These are phyloP conservation scores for Leccinum disarticulatum DNA, from an alignment of 768 basidiomycete genomes.

Conservation along the genomic window DNA sequence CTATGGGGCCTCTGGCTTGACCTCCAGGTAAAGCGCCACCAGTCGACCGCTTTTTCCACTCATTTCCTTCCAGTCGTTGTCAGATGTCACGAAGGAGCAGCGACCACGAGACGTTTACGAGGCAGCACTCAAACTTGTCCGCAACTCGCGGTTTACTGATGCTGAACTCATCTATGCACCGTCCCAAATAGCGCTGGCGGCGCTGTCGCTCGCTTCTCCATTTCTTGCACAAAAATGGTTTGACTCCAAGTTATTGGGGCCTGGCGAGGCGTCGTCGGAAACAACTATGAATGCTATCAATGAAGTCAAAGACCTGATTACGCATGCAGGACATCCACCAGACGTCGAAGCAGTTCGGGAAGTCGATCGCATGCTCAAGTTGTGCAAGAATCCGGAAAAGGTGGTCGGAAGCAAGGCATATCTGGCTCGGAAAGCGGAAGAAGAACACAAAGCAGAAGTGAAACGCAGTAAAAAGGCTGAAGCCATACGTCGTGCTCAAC, in stretches of 20 bases:
- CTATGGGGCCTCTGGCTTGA: conserved; percentile 89
- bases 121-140: conserved; percentile 61
- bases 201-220: conserved; percentile 65
- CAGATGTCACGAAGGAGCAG: conserved; percentile 48
- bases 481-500: conserved; percentile 44
- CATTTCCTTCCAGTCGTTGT: conserved; percentile 48
- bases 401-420: conserved; percentile 87
- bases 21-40: conserved; percentile 60
- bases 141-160: conserved; percentile 85
- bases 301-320: conserved; percentile 57
- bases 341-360: conserved; percentile 83
- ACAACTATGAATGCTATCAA: conserved; percentile 34
- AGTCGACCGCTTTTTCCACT: conserved; percentile 6
- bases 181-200: conserved; percentile 88
- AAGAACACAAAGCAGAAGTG: conserved; percentile 65
- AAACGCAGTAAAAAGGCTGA: conserved; percentile 66
- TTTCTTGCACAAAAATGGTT: conserved; percentile 63
- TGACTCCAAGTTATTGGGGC: conserved; percentile 36
- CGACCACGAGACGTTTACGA: conserved; percentile 60
- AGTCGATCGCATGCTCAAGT: conserved; percentile 80
- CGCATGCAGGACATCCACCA: conserved; percentile 56
- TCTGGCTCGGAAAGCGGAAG: conserved; percentile 66
- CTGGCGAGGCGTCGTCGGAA: conserved; percentile 13
- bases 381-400: conserved; percentile 97
- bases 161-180: conserved; percentile 90